These are phyloP conservation scores for Linnemannia elongata DNA, from an alignment of 192 early-diverging fungal genomes.

Conservation along the genomic window DNA sequence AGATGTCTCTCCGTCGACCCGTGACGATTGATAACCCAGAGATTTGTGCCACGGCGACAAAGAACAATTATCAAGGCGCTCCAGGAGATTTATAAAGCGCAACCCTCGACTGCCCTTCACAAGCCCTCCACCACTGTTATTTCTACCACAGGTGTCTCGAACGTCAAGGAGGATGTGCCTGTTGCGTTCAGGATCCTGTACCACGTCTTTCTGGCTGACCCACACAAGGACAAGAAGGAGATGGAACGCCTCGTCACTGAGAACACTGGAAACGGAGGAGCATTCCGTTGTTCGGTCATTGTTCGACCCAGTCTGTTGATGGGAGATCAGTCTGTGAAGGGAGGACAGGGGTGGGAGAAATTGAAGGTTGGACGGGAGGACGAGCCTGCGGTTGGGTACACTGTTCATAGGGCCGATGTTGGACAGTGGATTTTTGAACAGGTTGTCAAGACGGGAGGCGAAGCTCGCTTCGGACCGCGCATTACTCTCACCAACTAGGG, in stretches of 20 bases:
- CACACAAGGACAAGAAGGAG: slow-evolving; percentile 54
- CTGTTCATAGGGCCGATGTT: slow-evolving; percentile 28
- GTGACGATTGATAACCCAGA: slow-evolving; percentile 38
- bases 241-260: slow-evolving; percentile 31
- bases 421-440: slow-evolving; percentile 46
- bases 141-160: slow-evolving; percentile 37
- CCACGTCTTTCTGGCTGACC: slow-evolving; percentile 27
- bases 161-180: slow-evolving; percentile 34
- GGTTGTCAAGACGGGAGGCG: slow-evolving; percentile 4
- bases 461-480: background rate
- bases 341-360: slow-evolving; percentile 35
- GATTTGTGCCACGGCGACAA: slow-evolving; percentile 27
- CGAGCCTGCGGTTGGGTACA: slow-evolving; percentile 37
- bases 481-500: background rate
- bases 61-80: slow-evolving; percentile 32
- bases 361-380: slow-evolving; percentile 30
- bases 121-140: slow-evolving; percentile 42
- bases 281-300: slow-evolving; percentile 21
- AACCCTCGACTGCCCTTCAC: slow-evolving; percentile 11
- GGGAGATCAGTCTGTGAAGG: slow-evolving; percentile 35
- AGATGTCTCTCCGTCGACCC: slow-evolving; percentile 12
- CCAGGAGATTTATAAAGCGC: slow-evolving; percentile 26
- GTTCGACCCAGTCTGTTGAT: slow-evolving; percentile 34
- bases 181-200: slow-evolving; percentile 29
- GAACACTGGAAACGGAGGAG: background rate